A percentile compares a stretch with the other conserved stretches of the same genome.
phyloP scores from a whole-genome alignment of 129 eudicot species.

The Saussurea involucrata region DNA sequence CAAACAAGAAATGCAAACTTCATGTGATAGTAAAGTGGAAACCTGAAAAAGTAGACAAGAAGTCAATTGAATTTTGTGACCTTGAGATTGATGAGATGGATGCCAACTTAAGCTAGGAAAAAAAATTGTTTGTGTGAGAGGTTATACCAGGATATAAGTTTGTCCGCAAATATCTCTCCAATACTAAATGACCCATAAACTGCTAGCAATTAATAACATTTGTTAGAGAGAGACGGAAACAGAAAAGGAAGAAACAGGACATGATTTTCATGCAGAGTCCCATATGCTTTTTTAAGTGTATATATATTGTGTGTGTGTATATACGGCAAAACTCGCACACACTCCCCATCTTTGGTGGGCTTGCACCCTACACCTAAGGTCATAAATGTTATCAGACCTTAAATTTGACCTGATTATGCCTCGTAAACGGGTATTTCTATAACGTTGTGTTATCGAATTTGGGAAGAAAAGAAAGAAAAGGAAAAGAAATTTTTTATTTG shows the following conservation, averaged over 20 bases:
- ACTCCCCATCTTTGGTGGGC: too few species aligned
- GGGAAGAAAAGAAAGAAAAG: too few species aligned
- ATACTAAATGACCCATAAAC: slow-evolving; percentile 88
- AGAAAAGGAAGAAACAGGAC: not conserved
- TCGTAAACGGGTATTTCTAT: not conserved
- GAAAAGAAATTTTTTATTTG: too few species aligned
- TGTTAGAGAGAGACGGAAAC: not conserved
- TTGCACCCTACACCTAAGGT: too few species aligned
- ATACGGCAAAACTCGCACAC: not conserved
- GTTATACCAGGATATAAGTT: slow-evolving; percentile 67
- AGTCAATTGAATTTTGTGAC: not conserved
- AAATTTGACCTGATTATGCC: not conserved
- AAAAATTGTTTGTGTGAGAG: slow-evolving; percentile 2
- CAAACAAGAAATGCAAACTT: slow-evolving; percentile 91
- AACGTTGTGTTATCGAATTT: too few species aligned
- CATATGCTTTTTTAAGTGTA: not conserved
- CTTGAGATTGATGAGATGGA: not conserved
- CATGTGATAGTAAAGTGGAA: slow-evolving; percentile 81
- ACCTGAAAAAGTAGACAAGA: slow-evolving; percentile 51
- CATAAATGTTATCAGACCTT: not conserved
- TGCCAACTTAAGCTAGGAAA: slow-evolving; percentile 4
- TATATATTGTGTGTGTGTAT: too few species aligned
- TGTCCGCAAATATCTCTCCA: slow-evolving; percentile 75
- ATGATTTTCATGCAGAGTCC: not conserved
- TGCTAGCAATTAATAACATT: slow-evolving; percentile 40